These are phyloP conservation scores for Trypethelium eluteriae DNA, from an alignment of 495 filamentous ascomycete species.

Conservation along the genomic window DNA sequence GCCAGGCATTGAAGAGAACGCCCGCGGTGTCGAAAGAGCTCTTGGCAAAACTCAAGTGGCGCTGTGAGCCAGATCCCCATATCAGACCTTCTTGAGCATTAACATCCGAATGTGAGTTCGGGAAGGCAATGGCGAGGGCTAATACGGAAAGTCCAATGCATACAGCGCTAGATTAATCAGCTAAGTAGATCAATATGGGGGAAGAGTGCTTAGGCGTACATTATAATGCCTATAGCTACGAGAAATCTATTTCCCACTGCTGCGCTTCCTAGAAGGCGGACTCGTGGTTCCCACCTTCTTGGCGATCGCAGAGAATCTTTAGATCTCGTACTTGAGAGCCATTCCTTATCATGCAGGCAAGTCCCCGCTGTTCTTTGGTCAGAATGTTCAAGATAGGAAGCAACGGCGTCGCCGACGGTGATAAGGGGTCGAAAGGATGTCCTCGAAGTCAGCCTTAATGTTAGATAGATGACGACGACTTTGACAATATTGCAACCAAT, in stretches of 20 bases:
- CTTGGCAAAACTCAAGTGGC: constrained; percentile 13
- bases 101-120: not conserved
- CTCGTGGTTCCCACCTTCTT: not conserved
- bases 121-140: constrained; percentile 3
- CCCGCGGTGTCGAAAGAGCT: not conserved
- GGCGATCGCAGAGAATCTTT: not conserved
- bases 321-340: not conserved
- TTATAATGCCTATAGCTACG: not conserved
- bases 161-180: not conserved
- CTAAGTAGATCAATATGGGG: not conserved
- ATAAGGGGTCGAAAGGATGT: constrained; percentile 36
- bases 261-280: not conserved
- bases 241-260: not conserved
- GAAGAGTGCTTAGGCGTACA: not conserved
- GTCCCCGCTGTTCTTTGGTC: constrained; percentile 15
- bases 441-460: constrained; percentile 18
- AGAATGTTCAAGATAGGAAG: constrained; percentile 37
- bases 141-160: not conserved
- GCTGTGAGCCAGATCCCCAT: constrained; percentile 19
- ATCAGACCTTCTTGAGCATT: not conserved
- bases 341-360: constrained; percentile 13
- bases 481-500: constrained; percentile 38
- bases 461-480: constrained; percentile 33
- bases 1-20: constrained; percentile 28
- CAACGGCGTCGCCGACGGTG: constrained; percentile 49